phyloP scores from a whole-genome alignment of 257 asterid species.

The Euphrasia confusa region DNA sequence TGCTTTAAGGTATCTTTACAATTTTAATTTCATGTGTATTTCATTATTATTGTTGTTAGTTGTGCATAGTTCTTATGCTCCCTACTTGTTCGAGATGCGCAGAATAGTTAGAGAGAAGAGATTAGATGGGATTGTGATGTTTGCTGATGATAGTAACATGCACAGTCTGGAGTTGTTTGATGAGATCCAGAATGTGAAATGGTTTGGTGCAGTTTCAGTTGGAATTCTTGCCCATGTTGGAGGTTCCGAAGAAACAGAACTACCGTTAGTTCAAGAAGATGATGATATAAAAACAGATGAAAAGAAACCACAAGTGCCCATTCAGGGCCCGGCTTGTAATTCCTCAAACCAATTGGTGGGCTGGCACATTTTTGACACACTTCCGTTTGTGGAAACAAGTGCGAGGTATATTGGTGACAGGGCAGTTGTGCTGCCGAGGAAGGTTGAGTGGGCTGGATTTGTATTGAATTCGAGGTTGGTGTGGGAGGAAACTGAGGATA shows the following conservation, averaged over 20 bases:
- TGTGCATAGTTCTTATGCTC: slow-evolving; percentile 19
- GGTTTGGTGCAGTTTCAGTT: slow-evolving; percentile 83
- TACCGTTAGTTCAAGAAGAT: slow-evolving; percentile 23
- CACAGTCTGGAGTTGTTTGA: slow-evolving; percentile 86
- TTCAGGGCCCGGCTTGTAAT: slow-evolving; percentile 97
- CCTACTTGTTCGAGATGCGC: slow-evolving; percentile 25
- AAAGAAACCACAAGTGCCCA: slow-evolving; percentile 49
- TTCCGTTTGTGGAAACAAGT: slow-evolving; percentile 46
- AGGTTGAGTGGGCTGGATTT: slow-evolving; percentile 95
- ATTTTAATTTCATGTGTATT: not conserved
- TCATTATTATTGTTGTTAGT: not conserved
- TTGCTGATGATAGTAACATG: slow-evolving; percentile 98
- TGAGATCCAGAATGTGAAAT: slow-evolving; percentile 86
- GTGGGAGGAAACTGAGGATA: slow-evolving; percentile 67
- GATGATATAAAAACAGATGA: slow-evolving; percentile 45
- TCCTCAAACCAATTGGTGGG: slow-evolving; percentile 73
- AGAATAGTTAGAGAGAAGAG: slow-evolving; percentile 68
- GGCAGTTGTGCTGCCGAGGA: slow-evolving; percentile 77
- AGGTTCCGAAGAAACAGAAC: slow-evolving; percentile 48
- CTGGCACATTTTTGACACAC: slow-evolving; percentile 68
- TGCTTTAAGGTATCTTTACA: slow-evolving; percentile 60
- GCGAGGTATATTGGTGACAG: slow-evolving; percentile 81
- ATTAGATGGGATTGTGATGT: slow-evolving; percentile 82
- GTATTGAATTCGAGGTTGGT: slow-evolving; percentile 77
- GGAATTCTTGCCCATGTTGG: slow-evolving; percentile 79